phyloP scores from a whole-genome alignment of 1,139 yeast species.

The Pichia sp. region DNA sequence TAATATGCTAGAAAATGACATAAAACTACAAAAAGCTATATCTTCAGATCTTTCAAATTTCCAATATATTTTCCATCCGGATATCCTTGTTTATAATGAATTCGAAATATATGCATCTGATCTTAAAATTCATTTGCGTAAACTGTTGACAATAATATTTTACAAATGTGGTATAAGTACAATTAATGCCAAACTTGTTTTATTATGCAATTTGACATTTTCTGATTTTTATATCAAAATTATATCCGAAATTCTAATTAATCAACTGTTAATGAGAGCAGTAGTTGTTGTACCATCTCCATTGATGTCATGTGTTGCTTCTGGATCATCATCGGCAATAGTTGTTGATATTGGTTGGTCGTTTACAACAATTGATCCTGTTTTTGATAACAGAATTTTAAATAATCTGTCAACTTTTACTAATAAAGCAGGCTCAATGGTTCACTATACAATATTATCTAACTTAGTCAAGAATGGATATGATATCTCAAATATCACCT shows the following conservation, averaged over 20 bases:
- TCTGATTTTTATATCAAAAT: conserved; percentile 12
- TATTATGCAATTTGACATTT: conserved; percentile 15
- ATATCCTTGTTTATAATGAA: conserved; percentile 20
- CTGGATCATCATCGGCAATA: conserved; percentile 45
- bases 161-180: conserved; percentile 12
- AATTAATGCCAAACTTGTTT: conserved; percentile 17
- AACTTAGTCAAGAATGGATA: background rate
- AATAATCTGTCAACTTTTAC: conserved; percentile 28
- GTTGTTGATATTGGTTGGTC: conserved; percentile 57
- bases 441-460: conserved; percentile 28
- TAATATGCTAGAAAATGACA: background rate
- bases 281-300: conserved; percentile 43
- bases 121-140: conserved; percentile 16
- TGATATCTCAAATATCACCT: conserved; percentile 1
- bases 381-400: conserved; percentile 41
- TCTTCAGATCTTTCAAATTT: conserved; percentile 4
- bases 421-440: conserved; percentile 28
- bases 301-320: conserved; percentile 37
- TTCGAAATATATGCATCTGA: conserved; percentile 12
- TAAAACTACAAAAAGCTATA: background rate
- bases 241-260: conserved; percentile 35
- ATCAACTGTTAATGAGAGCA: conserved; percentile 30
- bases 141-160: conserved; percentile 15
- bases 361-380: conserved; percentile 40
- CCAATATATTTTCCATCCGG: conserved; percentile 28